Percentiles rank a stretch among this genome's conserved stretches.
These are phyloP conservation scores for barley (Hordeum vulgare) DNA, from an alignment of 176 grass and related monocot genomes.

Conservation along the genomic window MorexV3_pseudomolecules_assembly NC_058523.1:230967747-230968246, in stretches of 20 bases:
- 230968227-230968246: too few relatives aligned
- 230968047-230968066: too few relatives aligned
- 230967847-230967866: not conserved
- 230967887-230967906: not conserved
- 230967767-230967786: slow-evolving; percentile 11
- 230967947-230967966: not conserved
- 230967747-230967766: slow-evolving; percentile 10
- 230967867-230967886: not conserved
- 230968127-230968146: too few relatives aligned
- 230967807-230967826: not conserved
- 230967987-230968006: not conserved
- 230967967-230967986: not conserved
- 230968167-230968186: too few relatives aligned
- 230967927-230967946: not conserved
- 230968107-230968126: too few relatives aligned
- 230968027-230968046: too few relatives aligned
- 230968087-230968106: too few relatives aligned
- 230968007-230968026: too few relatives aligned
- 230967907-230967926: not conserved
- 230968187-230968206: too few relatives aligned
- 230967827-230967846: not conserved
- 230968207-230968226: too few relatives aligned
- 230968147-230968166: too few relatives aligned
- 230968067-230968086: too few relatives aligned
- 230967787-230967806: not conserved